Evolutionary conservation across 805 yeast genomes (phyloP).

Genomic region (Nakazawaea populi): DNA sequence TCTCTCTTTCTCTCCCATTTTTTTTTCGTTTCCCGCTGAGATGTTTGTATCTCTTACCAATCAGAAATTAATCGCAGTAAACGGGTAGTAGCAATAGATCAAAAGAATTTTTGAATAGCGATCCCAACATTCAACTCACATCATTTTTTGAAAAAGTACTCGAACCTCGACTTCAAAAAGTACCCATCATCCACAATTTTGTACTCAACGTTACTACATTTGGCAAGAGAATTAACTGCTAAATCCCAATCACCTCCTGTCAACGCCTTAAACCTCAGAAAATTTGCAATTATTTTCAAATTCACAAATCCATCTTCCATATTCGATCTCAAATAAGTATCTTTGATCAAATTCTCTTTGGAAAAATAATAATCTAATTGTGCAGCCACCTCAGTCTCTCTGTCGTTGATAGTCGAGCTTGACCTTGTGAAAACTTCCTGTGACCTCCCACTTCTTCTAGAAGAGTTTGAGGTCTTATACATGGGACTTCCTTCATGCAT

Average conservation of each 20-base stretch:
- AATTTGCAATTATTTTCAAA: slow-evolving; percentile 50
- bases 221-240: slow-evolving; percentile 19
- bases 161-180: slow-evolving; percentile 8
- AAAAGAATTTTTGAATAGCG: neutral
- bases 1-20: no score
- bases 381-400: slow-evolving; percentile 18
- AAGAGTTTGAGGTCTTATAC: neutral
- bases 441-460: neutral
- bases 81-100: no score
- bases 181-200: slow-evolving; percentile 6
- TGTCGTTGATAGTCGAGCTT: neutral
- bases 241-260: slow-evolving; percentile 40
- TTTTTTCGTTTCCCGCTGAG: no score
- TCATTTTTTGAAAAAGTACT: slow-evolving; percentile 1
- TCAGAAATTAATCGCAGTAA: neutral
- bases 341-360: slow-evolving; percentile 78
- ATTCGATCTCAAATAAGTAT: slow-evolving; percentile 68
- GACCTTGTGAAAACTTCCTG: neutral
- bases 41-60: no score
- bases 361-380: slow-evolving; percentile 89
- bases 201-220: slow-evolving; percentile 4
- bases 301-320: slow-evolving; percentile 76
- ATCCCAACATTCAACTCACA: neutral
- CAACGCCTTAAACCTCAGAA: slow-evolving; percentile 65
- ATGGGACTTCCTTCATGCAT: neutral